A percentile compares a stretch with the other conserved stretches of the same genome.
phyloP scores from a whole-genome alignment of 2,329 filamentous ascomycete species.

The Epichloe sibirici region DNA sequence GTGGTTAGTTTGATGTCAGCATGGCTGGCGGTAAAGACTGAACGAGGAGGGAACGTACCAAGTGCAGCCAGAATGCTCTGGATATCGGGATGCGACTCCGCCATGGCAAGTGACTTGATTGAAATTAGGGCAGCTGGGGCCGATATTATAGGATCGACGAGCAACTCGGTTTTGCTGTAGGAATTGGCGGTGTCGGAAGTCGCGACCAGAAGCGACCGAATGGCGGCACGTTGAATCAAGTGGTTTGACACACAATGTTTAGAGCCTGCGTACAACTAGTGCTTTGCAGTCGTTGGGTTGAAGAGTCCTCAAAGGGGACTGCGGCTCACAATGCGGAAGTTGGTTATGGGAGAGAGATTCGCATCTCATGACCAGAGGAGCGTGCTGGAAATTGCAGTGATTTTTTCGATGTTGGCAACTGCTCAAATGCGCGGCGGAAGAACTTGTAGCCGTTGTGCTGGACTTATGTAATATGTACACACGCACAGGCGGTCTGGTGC shows the following conservation, averaged over 20 bases:
- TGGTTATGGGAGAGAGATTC: neutral
- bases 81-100: slow-evolving; percentile 28
- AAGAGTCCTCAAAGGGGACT: neutral
- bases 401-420: slow-evolving; percentile 1
- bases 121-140: neutral
- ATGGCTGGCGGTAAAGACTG: neutral
- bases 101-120: slow-evolving; percentile 16
- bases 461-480: too few species aligned
- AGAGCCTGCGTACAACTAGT: neutral
- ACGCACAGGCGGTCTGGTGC: neutral
- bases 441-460: neutral
- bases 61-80: slow-evolving; percentile 37
- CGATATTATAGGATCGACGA: neutral
- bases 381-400: neutral
- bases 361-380: neutral
- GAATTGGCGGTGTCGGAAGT: neutral
- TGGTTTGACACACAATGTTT: neutral
- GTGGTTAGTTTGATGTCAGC: neutral
- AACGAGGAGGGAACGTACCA: slow-evolving; percentile 22
- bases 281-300: neutral
- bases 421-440: neutral
- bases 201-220: neutral
- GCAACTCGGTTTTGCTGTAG: neutral
- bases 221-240: neutral
- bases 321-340: neutral